Conservation (phyloP, 306 rosid species). For the Chamaecrista fasciculata region DNA sequence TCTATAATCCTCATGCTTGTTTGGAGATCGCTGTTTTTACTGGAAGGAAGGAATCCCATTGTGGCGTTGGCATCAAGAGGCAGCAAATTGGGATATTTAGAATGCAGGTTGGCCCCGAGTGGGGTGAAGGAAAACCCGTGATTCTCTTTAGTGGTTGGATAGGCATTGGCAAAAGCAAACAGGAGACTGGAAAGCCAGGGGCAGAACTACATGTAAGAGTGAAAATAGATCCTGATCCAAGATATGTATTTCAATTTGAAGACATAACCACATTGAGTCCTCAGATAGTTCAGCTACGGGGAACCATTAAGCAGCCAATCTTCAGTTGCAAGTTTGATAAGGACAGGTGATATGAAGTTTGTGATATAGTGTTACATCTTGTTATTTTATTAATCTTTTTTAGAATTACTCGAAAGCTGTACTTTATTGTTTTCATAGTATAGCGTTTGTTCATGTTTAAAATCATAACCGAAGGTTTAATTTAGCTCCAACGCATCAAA, state of each 20-base stretch:
- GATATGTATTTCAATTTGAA: constrained; percentile 86
- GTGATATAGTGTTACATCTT: constrained; percentile 11
- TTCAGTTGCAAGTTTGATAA: constrained; percentile 87
- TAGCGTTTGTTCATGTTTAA: background rate
- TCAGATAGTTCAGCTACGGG: constrained; percentile 84
- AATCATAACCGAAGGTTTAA: background rate
- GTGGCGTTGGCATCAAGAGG: constrained; percentile 74
- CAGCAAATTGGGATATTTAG: constrained; percentile 84
- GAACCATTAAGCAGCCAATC: constrained; percentile 81
- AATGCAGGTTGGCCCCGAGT: constrained; percentile 81
- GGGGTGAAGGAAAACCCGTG: constrained; percentile 74
- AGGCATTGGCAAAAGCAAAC: constrained; percentile 74
- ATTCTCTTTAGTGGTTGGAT: constrained; percentile 87
- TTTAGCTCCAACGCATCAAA: background rate
- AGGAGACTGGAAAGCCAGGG: constrained; percentile 58
- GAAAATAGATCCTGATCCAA: constrained; percentile 87
- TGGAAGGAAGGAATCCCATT: constrained; percentile 79
- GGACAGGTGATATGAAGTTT: constrained; percentile 69
- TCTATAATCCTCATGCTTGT: constrained; percentile 73
- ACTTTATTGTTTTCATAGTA: background rate
- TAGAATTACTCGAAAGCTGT: background rate
- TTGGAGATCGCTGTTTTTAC: constrained; percentile 77
- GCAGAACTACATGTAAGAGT: constrained; percentile 83
- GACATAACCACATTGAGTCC: constrained; percentile 76
- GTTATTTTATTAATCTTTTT: background rate